Evolutionary conservation across 495 filamentous ascomycete species (phyloP).

Genomic region (Podospora comata): DNA sequence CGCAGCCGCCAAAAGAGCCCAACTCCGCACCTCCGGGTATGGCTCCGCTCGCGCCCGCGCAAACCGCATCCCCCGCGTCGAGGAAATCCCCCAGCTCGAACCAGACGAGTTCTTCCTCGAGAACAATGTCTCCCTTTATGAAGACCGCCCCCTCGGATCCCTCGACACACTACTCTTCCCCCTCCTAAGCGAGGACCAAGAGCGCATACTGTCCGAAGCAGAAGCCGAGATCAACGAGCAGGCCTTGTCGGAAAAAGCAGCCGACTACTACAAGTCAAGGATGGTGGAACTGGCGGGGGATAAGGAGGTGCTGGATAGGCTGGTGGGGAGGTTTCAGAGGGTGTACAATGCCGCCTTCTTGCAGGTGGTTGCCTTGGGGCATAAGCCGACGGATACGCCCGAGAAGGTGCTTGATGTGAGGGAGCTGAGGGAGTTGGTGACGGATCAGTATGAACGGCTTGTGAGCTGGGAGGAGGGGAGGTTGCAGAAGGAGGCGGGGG

Average conservation of each 20-base stretch:
- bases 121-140: constrained; percentile 29
- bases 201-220: constrained; percentile 13
- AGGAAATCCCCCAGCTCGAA: constrained; percentile 42
- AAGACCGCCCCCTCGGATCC: constrained; percentile 20
- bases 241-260: neutral
- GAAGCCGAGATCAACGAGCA: constrained; percentile 16
- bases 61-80: constrained; percentile 34
- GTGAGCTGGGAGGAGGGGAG: constrained; percentile 10
- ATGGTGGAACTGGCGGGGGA: neutral
- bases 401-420: constrained; percentile 2
- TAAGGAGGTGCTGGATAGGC: constrained; percentile 1
- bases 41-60: constrained; percentile 39
- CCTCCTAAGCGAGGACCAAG: constrained; percentile 17
- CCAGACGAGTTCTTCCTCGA: constrained; percentile 46
- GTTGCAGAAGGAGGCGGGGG: constrained; percentile 18
- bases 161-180: constrained; percentile 16
- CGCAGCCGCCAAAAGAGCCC: constrained; percentile 17
- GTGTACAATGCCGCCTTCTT: constrained; percentile 19
- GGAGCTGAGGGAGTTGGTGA: constrained; percentile 22
- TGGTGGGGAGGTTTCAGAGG: constrained; percentile 6
- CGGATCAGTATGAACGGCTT: constrained; percentile 9
- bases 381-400: neutral
- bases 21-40: constrained; percentile 27
- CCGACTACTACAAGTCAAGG: neutral
- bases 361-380: constrained; percentile 19